These are phyloP conservation scores for Zygoascus biomembranicola DNA, from an alignment of 805 yeast species.

Conservation along the genomic window DNA sequence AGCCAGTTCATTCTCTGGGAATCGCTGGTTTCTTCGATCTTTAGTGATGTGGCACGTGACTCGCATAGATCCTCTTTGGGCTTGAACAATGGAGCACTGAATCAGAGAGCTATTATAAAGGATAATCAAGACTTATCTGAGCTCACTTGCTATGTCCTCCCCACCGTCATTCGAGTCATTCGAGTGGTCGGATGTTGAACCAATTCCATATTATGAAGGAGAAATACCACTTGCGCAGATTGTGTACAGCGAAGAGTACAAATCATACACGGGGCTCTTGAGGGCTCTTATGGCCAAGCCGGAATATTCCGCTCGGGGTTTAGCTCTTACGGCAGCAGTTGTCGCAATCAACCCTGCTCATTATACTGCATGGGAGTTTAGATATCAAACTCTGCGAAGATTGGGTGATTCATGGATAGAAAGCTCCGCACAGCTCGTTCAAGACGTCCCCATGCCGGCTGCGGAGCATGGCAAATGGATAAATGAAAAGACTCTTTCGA, in stretches of 20 bases:
- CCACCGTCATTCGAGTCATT: slow-evolving; percentile 7
- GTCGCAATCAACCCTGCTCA: slow-evolving; percentile 76
- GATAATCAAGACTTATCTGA: no score
- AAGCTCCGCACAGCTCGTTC: background rate
- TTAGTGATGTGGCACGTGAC: background rate
- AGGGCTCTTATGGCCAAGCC: slow-evolving; percentile 48
- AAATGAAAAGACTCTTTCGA: slow-evolving; percentile 61
- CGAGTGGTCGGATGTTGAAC: slow-evolving; percentile 30
- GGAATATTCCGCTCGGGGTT: slow-evolving; percentile 66
- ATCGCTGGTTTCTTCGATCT: no score
- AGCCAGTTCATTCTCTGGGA: no score
- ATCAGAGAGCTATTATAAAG: no score
- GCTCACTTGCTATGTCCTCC: background rate
- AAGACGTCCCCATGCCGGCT: slow-evolving; percentile 12
- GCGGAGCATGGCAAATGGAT: slow-evolving; percentile 67
- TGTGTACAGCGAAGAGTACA: slow-evolving; percentile 63
- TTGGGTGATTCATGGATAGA: slow-evolving; percentile 27
- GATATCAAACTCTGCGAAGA: slow-evolving; percentile 24
- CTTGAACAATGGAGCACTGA: background rate
- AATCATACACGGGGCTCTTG: slow-evolving; percentile 48
- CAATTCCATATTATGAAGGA: slow-evolving; percentile 25
- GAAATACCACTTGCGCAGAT: slow-evolving; percentile 30
- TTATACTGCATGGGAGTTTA: slow-evolving; percentile 72
- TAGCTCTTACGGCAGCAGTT: slow-evolving; percentile 54
- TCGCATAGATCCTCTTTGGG: background rate